Conservation (phyloP, 805 yeast species). For the Yarrowia bubula region DNA sequence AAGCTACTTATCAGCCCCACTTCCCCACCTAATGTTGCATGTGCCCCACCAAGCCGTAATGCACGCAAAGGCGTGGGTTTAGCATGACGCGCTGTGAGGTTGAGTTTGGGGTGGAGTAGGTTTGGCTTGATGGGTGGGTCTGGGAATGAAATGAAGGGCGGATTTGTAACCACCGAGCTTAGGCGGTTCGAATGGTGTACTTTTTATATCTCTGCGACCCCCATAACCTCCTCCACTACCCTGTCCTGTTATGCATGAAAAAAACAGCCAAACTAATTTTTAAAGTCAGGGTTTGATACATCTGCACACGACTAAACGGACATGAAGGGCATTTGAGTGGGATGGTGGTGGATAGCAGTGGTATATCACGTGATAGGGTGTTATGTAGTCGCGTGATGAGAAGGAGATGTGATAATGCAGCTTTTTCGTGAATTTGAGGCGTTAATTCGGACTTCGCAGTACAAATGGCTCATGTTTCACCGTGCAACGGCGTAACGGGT, state of each 20-base stretch:
- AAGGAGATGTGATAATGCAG: too few relatives aligned
- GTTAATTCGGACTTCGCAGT: too few relatives aligned
- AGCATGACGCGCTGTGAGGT: constrained; percentile 3
- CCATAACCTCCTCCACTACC: not conserved
- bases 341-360: too few relatives aligned
- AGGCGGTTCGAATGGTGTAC: not conserved
- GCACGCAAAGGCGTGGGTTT: not conserved
- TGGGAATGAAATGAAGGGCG: too few relatives aligned
- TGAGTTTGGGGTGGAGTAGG: not conserved
- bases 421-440: too few relatives aligned
- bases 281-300: constrained; percentile 2
- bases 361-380: too few relatives aligned
- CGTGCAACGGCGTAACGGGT: too few relatives aligned
- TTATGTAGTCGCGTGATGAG: too few relatives aligned
- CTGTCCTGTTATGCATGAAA: not conserved
- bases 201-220: not conserved
- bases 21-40: constrained; percentile 11
- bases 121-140: not conserved
- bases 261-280: not conserved
- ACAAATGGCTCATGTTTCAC: too few relatives aligned
- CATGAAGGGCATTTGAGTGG: not conserved
- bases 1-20: not conserved
- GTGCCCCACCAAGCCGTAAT: not conserved
- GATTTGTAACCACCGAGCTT: not conserved
- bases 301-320: not conserved